Base-by-base conservation (phyloP, 805 yeast species). In the Cephaloascus fragrans region DNA sequence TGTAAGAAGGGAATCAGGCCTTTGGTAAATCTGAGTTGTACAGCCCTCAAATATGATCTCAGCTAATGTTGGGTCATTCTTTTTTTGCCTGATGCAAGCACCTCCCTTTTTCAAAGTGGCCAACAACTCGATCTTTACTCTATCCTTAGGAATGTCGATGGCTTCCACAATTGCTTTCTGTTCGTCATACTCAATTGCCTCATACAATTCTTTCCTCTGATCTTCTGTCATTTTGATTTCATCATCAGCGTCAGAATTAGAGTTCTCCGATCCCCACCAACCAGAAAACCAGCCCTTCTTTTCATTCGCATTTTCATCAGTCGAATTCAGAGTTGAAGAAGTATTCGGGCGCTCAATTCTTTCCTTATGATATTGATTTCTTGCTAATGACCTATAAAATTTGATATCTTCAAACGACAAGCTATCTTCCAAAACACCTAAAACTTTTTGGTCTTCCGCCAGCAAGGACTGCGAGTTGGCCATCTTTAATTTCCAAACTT, bases 111-210 rank as follows among this genome's bases (percentile, higher is more conserved):
- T 69, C 47, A 93, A 70, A 15, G 78, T 65, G 29, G 94, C 79
- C 18, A 75, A 69, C 3, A 90, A 51, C 44, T 82, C 83, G 39
- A 82, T 51, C n/a, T 74, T 74, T 3, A 83, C 74, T 28, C 85
- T 63, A 41, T 87, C 94, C 39, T 77, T 73, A 0, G 96, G 95
- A 2, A 83, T 51, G 42, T 83, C 80, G 4, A 78, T 60, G 1
- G 80, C 62, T 20, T 76, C 77, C 1, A 68, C 50, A 1, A 73
- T 40, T 1, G 64, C 64, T 37, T 72, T 66, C 17, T 67, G 59
- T 44, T 89, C 96, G 48, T 89, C 85, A 48, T 80, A 89, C 45
- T 89, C 99, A 46, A 93, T 89, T 0, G 97, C 95, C 43, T 86
- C 95, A 52, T 87, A 89, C 17, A 93, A 66, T 42, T 94, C 98